Base-by-base conservation (phyloP, 164 flowering plant genomes). In the Magnolia sinica region DNA sequence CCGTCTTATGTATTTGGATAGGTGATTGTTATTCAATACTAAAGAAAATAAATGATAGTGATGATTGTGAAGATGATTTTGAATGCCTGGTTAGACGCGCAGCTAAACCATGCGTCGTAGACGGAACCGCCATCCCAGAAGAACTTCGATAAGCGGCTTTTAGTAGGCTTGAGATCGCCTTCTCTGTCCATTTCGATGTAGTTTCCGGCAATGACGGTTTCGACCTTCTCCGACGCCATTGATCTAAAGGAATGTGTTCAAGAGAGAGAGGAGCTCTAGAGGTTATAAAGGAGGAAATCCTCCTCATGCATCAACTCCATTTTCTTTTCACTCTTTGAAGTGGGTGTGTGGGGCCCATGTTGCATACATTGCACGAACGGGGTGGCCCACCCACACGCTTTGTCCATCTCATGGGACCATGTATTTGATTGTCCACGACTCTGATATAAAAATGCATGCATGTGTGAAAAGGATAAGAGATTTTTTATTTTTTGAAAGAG, bases 81-180 rank as follows among this genome's bases (percentile, higher is more conserved):
- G 20, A 74, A 51, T 77, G 85, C 95, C 91, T 89, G 92, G 71
- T 89, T 91, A 7, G 95, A 89, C 8, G 91, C 87, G 77, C 91
- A 88, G 77, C 91, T 89, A 69, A 91, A 89, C 95, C 95, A 91
- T n/a, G 95, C 95, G 81, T 91, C 95, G 37, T 87, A 89, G 2
- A 84, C 91, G 52, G 95, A 91, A 5, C 95, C 95, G 64, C 95
- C 95, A 71, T 91, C 87, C 95, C 95, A 91, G 50, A 91, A 76
- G 76, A 79, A 73, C 63, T 66, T 73, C 6, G 79, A 70, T 6
- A 82, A 64, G 31, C 64, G 79, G 72, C 66, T 59, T 70, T 71
- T 76, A n/a, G 73, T 8, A 11, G 55, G 29, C 52, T 64, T 70
- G 18, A 71, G 3, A 10, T 66, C 73, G 13, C 73, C 80, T 73